A percentile compares a stretch with the other conserved stretches of the same genome.
Conservation (phyloP, 371 early-diverging fungal genomes). For the Mucor circinelloides region DNA sequence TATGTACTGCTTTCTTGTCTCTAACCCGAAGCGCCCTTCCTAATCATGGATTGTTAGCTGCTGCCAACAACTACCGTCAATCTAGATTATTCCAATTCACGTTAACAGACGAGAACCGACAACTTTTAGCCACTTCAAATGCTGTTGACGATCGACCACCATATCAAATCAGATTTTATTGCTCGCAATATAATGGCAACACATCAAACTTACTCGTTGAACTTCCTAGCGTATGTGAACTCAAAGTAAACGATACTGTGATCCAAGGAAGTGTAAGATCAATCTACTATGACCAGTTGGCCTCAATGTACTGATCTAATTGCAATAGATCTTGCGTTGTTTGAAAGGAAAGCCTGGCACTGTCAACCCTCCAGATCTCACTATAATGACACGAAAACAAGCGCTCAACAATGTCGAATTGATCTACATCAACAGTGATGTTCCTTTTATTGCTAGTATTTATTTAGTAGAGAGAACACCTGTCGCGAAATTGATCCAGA, state of each 20-base stretch:
- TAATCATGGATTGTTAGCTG: neutral
- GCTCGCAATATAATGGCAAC: slow-evolving; percentile 9
- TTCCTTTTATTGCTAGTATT: slow-evolving; percentile 47
- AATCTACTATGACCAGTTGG: neutral
- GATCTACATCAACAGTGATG: slow-evolving; percentile 57
- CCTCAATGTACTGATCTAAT: neutral
- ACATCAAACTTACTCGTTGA: slow-evolving; percentile 29
- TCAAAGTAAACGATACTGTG: slow-evolving; percentile 49
- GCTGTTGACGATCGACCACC: slow-evolving; percentile 8
- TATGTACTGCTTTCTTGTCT: slow-evolving; percentile 7
- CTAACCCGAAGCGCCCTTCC: neutral
- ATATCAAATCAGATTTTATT: slow-evolving; percentile 30
- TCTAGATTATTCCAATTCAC: slow-evolving; percentile 15
- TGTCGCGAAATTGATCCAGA: slow-evolving; percentile 44
- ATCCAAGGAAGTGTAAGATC: slow-evolving; percentile 49
- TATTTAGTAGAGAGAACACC: slow-evolving; percentile 49
- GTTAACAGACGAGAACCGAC: slow-evolving; percentile 8
- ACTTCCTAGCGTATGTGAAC: slow-evolving; percentile 50
- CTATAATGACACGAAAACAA: slow-evolving; percentile 38
- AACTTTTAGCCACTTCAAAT: slow-evolving; percentile 2
- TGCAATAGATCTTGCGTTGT: slow-evolving; percentile 53
- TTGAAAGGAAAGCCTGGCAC: slow-evolving; percentile 66
- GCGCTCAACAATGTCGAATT: slow-evolving; percentile 55
- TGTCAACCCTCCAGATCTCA: slow-evolving; percentile 63
- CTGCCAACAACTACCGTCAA: slow-evolving; percentile 20